Conservation (phyloP, 2,329 filamentous ascomycete genomes). For the Pseudogymnoascus sp. region DNA sequence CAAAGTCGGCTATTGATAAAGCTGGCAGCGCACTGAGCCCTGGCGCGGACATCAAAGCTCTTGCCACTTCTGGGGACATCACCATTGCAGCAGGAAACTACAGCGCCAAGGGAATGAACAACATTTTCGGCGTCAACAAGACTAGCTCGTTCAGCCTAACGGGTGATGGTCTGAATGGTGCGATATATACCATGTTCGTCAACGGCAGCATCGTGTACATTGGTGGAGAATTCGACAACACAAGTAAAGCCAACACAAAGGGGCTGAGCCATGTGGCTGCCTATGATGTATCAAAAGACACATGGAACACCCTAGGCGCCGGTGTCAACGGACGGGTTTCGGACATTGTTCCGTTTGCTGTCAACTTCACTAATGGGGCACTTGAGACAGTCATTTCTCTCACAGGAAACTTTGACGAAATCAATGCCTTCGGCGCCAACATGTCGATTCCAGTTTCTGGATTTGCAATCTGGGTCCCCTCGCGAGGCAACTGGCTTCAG, state of each 20-base stretch:
- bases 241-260: conserved; percentile 49
- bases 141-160: conserved; percentile 54
- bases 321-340: conserved; percentile 76
- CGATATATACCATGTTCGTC: conserved; percentile 64
- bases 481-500: conserved; percentile 76
- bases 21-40: conserved; percentile 63
- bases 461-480: conserved; percentile 89
- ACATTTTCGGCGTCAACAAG: conserved; percentile 68
- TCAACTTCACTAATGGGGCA: conserved; percentile 65
- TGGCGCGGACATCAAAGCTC: conserved; percentile 59
- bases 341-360: conserved; percentile 63
- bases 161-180: conserved; percentile 69
- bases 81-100: conserved; percentile 83
- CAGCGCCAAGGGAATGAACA: conserved; percentile 55
- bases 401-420: conserved; percentile 68
- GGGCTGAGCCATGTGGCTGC: conserved; percentile 68
- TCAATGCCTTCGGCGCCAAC: conserved; percentile 60
- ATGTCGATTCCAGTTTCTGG: conserved; percentile 56
- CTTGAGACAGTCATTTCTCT: conserved; percentile 70
- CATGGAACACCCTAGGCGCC: conserved; percentile 73
- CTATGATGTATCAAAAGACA: conserved; percentile 60
- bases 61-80: conserved; percentile 56
- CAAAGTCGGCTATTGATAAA: conserved; percentile 65
- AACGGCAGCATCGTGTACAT: conserved; percentile 63
- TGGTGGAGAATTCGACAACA: conserved; percentile 77